phyloP scores from a whole-genome alignment of 2,329 filamentous ascomycete genomes.

The Colletotrichum incanum region DNA sequence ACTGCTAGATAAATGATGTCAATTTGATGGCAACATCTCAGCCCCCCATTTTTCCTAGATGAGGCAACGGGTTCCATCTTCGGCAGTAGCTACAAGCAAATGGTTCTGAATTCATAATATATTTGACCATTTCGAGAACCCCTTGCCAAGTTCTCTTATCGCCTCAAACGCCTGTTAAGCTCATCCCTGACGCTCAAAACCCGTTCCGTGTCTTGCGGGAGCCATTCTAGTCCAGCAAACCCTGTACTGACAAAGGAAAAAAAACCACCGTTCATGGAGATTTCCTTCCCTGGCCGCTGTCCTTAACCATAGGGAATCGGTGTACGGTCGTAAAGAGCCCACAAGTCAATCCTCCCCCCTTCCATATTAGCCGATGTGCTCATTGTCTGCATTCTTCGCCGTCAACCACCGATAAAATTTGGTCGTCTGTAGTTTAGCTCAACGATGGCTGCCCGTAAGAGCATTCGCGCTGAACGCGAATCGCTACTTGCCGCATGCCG shows the following conservation, averaged over 20 bases:
- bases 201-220: neutral
- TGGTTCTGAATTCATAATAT: too few relatives aligned
- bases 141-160: neutral
- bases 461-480: slow-evolving; percentile 25
- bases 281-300: neutral
- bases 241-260: neutral
- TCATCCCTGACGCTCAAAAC: neutral
- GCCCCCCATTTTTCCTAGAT: too few relatives aligned
- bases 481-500: slow-evolving; percentile 22
- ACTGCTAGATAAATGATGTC: too few relatives aligned
- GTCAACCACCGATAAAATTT: slow-evolving; percentile 41
- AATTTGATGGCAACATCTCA: too few relatives aligned
- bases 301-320: neutral
- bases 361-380: slow-evolving; percentile 21
- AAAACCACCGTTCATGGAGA: neutral
- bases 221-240: too few relatives aligned
- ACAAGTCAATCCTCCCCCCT: neutral
- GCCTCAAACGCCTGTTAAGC: neutral
- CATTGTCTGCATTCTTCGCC: slow-evolving; percentile 26
- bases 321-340: neutral
- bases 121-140: neutral
- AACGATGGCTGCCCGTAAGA: slow-evolving; percentile 28
- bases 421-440: slow-evolving; percentile 25
- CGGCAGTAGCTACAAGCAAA: too few relatives aligned
- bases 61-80: too few relatives aligned